Evolutionary conservation across 257 asterid genomes (phyloP).

Genomic region (Petunia axillaris): DNA sequence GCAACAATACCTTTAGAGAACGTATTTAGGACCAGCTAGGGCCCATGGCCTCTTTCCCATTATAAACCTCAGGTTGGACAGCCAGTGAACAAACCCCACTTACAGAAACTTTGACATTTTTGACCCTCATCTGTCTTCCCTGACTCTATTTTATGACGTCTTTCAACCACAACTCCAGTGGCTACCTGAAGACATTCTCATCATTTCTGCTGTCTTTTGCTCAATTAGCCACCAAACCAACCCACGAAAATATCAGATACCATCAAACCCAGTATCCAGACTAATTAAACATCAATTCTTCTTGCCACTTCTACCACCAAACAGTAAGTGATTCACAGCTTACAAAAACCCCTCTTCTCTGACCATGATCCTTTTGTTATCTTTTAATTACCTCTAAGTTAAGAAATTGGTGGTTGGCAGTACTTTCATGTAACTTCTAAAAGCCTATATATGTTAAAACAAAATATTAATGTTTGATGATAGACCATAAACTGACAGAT

Average conservation of each 20-base stretch:
- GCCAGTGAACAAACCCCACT: background rate
- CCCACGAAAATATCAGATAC: background rate
- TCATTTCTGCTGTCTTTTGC: background rate
- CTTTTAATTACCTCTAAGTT: background rate
- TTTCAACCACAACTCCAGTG: background rate
- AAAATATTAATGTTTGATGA: background rate
- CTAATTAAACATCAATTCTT: background rate
- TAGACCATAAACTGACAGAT: background rate
- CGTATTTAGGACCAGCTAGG: background rate
- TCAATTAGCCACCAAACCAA: background rate
- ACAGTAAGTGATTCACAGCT: background rate
- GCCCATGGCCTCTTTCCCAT: background rate
- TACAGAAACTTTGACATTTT: background rate
- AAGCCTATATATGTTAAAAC: background rate
- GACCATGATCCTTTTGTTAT: background rate
- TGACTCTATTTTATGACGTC: background rate
- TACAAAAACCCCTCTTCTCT: background rate
- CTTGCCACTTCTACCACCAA: background rate
- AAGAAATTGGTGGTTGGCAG: constrained; percentile 8
- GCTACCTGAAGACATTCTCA: background rate
- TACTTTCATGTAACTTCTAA: background rate
- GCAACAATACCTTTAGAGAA: no score
- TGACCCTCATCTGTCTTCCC: background rate
- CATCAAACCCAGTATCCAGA: background rate
- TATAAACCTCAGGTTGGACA: background rate